phyloP scores from a whole-genome alignment of 768 basidiomycete genomes.

The Dacryopinax primogenitus region DNA sequence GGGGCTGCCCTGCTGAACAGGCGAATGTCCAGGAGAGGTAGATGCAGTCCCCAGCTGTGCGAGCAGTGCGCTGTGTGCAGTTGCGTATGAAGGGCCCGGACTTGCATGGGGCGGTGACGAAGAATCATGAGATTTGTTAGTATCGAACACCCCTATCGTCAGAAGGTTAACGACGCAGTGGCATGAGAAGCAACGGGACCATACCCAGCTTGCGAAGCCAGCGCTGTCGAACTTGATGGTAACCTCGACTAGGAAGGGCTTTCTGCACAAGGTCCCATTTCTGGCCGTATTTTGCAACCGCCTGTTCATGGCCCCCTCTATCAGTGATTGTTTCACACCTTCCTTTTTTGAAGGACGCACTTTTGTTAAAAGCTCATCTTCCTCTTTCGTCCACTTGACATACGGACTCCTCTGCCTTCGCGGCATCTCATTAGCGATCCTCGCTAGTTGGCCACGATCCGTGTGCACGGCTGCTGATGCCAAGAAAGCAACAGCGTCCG shows the following conservation, averaged over 20 bases:
- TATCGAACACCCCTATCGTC: not conserved
- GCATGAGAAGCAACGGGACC: conserved; percentile 7
- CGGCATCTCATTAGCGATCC: not conserved
- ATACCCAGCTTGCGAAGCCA: conserved; percentile 33
- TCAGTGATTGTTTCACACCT: not conserved
- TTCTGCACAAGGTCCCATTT: conserved; percentile 36
- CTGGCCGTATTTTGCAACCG: conserved; percentile 32
- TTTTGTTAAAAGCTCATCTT: conserved; percentile 32
- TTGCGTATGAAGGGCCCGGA: conserved; percentile 22
- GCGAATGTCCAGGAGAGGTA: not conserved
- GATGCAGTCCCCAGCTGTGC: conserved; percentile 17
- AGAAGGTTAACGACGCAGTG: not conserved
- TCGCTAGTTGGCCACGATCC: not conserved
- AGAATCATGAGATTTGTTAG: not conserved
- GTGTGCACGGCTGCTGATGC: not conserved
- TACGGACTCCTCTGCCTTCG: conserved; percentile 31
- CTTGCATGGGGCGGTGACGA: not conserved
- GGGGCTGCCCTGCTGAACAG: not conserved
- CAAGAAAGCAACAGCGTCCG: conserved; percentile 2
- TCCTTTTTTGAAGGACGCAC: conserved; percentile 16
- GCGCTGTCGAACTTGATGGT: conserved; percentile 35
- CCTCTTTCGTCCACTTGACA: conserved; percentile 34
- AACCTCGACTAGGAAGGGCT: conserved; percentile 31
- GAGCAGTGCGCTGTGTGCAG: conserved; percentile 18
- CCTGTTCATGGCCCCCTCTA: conserved; percentile 19